Evolutionary conservation across 1,284 basidiomycete species (phyloP).

Genomic region (Sporisorium reilianum): DNA sequence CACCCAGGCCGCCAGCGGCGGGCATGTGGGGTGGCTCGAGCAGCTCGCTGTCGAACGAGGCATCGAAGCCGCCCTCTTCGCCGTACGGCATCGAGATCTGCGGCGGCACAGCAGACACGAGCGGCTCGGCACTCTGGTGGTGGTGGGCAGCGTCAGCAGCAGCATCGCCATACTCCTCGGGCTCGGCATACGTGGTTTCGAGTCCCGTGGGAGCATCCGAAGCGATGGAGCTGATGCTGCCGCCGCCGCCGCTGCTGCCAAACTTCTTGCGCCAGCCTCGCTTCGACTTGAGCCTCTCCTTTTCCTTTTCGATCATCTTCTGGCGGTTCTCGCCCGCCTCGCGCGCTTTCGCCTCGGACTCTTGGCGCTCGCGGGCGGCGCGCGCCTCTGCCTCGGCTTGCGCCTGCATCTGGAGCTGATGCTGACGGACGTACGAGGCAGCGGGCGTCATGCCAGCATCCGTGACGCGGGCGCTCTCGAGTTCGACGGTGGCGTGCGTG

Average conservation of each 20-base stretch:
- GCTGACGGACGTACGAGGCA: conserved; percentile 88
- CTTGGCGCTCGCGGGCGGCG: conserved; percentile 73
- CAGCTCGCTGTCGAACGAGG: conserved; percentile 79
- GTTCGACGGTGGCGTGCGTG: conserved; percentile 85
- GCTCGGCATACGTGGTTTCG: conserved; percentile 54
- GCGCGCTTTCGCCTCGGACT: conserved; percentile 72
- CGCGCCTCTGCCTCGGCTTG: conserved; percentile 66
- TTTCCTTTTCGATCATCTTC: conserved; percentile 70
- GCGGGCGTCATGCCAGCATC: conserved; percentile 88
- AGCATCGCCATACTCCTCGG: conserved; percentile 26
- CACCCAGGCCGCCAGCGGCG: conserved; percentile 69
- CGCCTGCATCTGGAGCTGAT: conserved; percentile 77
- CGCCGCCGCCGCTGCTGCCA: conserved; percentile 65
- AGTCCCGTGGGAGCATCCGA: conserved; percentile 52
- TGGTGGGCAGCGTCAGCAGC: conserved; percentile 3
- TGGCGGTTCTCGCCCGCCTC: conserved; percentile 71
- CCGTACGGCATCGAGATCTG: conserved; percentile 64
- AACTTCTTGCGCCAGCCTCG: conserved; percentile 66
- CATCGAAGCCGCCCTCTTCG: conserved; percentile 73
- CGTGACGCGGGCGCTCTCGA: conserved; percentile 76
- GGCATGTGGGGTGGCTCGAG: conserved; percentile 78
- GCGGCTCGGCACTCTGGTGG: conserved; percentile 20
- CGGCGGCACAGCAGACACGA: conserved; percentile 36
- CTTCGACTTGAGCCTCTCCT: conserved; percentile 69
- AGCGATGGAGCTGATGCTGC: conserved; percentile 50